Percentiles rank a stretch among this genome's conserved stretches.
Evolutionary conservation across 2,329 filamentous ascomycete genomes (phyloP).

Genomic region (Metarhizium guizhouense): DNA sequence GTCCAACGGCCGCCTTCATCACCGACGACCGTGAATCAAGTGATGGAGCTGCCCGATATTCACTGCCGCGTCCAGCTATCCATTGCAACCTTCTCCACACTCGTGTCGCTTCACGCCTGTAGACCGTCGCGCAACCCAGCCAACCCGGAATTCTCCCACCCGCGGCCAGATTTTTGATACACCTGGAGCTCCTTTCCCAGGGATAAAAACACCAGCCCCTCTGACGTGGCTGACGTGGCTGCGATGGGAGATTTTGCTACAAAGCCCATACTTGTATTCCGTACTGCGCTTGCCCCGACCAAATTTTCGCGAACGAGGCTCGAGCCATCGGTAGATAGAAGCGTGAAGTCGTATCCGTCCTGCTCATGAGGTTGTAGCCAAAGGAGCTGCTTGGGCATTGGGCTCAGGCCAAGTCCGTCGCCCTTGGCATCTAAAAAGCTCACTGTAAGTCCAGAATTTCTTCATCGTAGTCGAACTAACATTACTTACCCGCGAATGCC

Average conservation of each 20-base stretch:
- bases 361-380: conserved; percentile 8
- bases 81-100: not conserved
- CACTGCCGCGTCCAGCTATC: not conserved
- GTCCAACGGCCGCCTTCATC: not conserved
- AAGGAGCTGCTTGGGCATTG: conserved; percentile 7
- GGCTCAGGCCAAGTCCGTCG: conserved; percentile 1
- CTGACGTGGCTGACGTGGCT: conserved; percentile 9
- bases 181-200: conserved; percentile 8
- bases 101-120: not conserved
- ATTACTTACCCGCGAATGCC: conserved; percentile 8
- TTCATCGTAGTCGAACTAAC: not conserved
- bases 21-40: not conserved
- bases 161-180: conserved; percentile 7
- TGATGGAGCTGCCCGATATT: not conserved
- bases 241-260: conserved; percentile 3
- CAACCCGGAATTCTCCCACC: conserved; percentile 3
- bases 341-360: conserved; percentile 8
- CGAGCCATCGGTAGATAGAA: conserved; percentile 8
- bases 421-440: conserved; percentile 7
- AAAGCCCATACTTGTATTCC: conserved; percentile 6
- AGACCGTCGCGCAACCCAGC: conserved; percentile 4
- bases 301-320: conserved; percentile 8
- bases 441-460: not conserved
- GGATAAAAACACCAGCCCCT: conserved; percentile 12
- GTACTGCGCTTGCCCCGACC: conserved; percentile 6